These are phyloP conservation scores for Pleomassaria siparia DNA, from an alignment of 2,329 filamentous ascomycete species.

Conservation along the genomic window DNA sequence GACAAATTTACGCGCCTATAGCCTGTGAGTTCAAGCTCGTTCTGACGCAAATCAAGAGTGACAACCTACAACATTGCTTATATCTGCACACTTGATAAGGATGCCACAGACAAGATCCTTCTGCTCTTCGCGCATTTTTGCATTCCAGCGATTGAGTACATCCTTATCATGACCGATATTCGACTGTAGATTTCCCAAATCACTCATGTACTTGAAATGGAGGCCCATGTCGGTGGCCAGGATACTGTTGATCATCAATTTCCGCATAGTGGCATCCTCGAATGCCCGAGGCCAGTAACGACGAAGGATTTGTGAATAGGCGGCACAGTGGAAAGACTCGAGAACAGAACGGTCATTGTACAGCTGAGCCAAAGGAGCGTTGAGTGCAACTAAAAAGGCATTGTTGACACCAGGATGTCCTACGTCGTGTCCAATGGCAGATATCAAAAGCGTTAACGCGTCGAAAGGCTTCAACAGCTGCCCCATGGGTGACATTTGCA, in stretches of 20 bases:
- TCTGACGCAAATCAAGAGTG: background rate
- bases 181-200: slow-evolving; percentile 76
- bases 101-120: slow-evolving; percentile 83
- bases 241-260: slow-evolving; percentile 96
- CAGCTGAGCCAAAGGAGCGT: slow-evolving; percentile 87
- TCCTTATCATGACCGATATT: slow-evolving; percentile 69
- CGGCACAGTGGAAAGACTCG: slow-evolving; percentile 96
- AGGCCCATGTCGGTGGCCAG: slow-evolving; percentile 96
- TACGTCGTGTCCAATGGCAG: slow-evolving; percentile 97
- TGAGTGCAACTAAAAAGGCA: slow-evolving; percentile 87
- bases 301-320: slow-evolving; percentile 92
- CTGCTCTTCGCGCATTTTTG: slow-evolving; percentile 73
- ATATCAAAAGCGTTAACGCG: slow-evolving; percentile 83
- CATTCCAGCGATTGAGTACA: slow-evolving; percentile 71
- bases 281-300: slow-evolving; percentile 88
- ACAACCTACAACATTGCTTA: slow-evolving; percentile 90
- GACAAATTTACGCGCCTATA: slow-evolving; percentile 78
- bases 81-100: slow-evolving; percentile 96
- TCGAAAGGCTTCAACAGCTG: slow-evolving; percentile 82
- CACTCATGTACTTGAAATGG: slow-evolving; percentile 96
- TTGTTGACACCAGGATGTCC: slow-evolving; percentile 98
- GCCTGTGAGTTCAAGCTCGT: slow-evolving; percentile 12
- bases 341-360: slow-evolving; percentile 97
- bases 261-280: slow-evolving; percentile 75
- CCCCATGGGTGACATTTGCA: slow-evolving; percentile 66